Evolutionary conservation across 176 grass and related monocot genomes (phyloP).

Genomic region (Zizania latifolia): DNA sequence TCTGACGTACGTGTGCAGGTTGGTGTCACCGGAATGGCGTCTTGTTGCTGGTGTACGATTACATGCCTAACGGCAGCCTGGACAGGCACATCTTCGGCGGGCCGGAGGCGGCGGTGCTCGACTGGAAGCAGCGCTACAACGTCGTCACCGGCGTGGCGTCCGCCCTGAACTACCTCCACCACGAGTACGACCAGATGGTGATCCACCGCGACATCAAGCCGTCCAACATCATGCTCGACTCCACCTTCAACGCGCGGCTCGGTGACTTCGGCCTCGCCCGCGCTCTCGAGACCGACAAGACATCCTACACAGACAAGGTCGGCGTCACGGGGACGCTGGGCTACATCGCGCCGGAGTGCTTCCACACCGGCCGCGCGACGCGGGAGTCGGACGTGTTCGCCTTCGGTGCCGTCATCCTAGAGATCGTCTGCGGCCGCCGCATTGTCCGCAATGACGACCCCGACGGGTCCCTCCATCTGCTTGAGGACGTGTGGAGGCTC

Average conservation of each 20-base stretch:
- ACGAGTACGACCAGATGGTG: slow-evolving; percentile 86
- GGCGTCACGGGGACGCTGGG: slow-evolving; percentile 73
- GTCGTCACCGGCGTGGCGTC: slow-evolving; percentile 60
- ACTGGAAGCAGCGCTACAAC: slow-evolving; percentile 65
- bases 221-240: slow-evolving; percentile 94
- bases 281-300: slow-evolving; percentile 80
- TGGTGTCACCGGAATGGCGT: slow-evolving; percentile 76
- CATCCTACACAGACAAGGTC: slow-evolving; percentile 76
- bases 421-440: slow-evolving; percentile 67
- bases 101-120: slow-evolving; percentile 16
- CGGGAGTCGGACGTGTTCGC: slow-evolving; percentile 81
- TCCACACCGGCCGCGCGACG: slow-evolving; percentile 85
- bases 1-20: slow-evolving; percentile 28
- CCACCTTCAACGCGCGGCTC: slow-evolving; percentile 67
- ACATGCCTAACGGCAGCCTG: slow-evolving; percentile 78
- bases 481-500: slow-evolving; percentile 70
- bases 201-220: slow-evolving; percentile 98
- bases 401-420: slow-evolving; percentile 73
- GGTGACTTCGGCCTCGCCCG: slow-evolving; percentile 97
- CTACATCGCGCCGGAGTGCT: slow-evolving; percentile 94
- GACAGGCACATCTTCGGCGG: slow-evolving; percentile 49
- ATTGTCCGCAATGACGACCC: slow-evolving; percentile 40
- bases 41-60: slow-evolving; percentile 74
- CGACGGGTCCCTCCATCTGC: slow-evolving; percentile 60
- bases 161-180: slow-evolving; percentile 84